phyloP scores from a whole-genome alignment of 2,329 filamentous ascomycete genomes.

The Colletotrichum noveboracense region DNA sequence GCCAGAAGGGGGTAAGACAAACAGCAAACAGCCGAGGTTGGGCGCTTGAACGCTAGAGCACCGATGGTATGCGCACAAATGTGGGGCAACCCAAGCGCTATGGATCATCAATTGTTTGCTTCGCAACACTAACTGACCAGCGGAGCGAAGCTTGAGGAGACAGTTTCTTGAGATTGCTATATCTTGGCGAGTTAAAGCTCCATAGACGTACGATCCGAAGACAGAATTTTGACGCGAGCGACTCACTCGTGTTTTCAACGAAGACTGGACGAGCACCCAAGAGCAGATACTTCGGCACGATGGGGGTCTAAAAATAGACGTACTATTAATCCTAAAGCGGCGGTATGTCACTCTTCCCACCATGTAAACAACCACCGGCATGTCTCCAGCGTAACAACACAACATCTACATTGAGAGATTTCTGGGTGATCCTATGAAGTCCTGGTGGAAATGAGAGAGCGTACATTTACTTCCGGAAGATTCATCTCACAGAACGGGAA shows the following conservation, averaged over 20 bases:
- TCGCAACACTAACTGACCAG: neutral
- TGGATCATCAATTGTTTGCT: neutral
- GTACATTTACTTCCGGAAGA: neutral
- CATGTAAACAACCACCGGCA: neutral
- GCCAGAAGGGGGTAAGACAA: neutral
- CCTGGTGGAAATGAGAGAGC: neutral
- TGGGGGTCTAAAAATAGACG: neutral
- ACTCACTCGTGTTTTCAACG: neutral
- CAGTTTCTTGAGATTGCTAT: neutral
- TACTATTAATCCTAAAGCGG: neutral
- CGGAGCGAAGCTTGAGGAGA: neutral
- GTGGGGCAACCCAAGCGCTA: neutral
- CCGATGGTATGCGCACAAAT: neutral
- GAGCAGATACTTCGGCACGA: neutral
- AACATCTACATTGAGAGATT: neutral
- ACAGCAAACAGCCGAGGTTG: conserved; percentile 10
- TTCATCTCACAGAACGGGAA: neutral
- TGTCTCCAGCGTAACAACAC: neutral
- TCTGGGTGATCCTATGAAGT: neutral
- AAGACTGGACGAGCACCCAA: neutral
- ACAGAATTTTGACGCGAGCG: neutral
- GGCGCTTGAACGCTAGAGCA: neutral
- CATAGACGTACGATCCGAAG: neutral
- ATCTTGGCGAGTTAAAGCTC: neutral
- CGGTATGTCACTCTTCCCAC: neutral